Percentiles rank a stretch among this genome's conserved stretches.
These are phyloP conservation scores for Candida mattraensis DNA, from an alignment of 805 yeast species.

Conservation along the genomic window DNA sequence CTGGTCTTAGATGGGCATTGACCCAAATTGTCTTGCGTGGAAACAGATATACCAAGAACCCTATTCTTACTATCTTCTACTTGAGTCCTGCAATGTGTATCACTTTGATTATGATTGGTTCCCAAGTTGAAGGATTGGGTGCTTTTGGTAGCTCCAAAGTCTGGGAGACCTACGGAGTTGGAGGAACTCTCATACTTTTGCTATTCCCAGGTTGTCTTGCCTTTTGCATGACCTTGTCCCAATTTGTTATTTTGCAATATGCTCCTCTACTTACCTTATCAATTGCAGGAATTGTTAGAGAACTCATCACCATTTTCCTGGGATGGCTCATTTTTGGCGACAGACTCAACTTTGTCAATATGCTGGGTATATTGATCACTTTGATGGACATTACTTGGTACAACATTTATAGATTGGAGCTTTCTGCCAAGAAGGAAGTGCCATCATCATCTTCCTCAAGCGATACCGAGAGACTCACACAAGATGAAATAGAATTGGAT, in stretches of 20 bases:
- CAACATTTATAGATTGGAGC: conserved; percentile 55
- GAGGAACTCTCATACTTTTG: conserved; percentile 53
- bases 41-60: conserved; percentile 59
- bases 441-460: conserved; percentile 9
- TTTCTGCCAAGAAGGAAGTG: conserved; percentile 11
- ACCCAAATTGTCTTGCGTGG: conserved; percentile 74
- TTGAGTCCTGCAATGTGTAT: conserved; percentile 78
- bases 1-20: conserved; percentile 90
- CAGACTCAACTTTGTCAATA: conserved; percentile 59
- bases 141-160: conserved; percentile 50
- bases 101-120: conserved; percentile 57
- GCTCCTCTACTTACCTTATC: conserved; percentile 82
- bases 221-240: conserved; percentile 81
- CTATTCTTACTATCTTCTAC: conserved; percentile 76
- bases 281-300: conserved; percentile 90
- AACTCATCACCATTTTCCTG: conserved; percentile 70
- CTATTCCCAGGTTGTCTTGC: conserved; percentile 80
- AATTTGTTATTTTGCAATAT: conserved; percentile 72
- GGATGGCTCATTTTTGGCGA: conserved; percentile 73
- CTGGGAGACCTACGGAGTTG: conserved; percentile 58
- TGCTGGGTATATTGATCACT: conserved; percentile 68
- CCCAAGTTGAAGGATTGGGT: conserved; percentile 66
- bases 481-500: conserved; percentile 20
- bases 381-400: conserved; percentile 75
- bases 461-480: conserved; percentile 20